Conservation (phyloP, 345 rosid genomes). For the Citrus cavaleriei region DNA sequence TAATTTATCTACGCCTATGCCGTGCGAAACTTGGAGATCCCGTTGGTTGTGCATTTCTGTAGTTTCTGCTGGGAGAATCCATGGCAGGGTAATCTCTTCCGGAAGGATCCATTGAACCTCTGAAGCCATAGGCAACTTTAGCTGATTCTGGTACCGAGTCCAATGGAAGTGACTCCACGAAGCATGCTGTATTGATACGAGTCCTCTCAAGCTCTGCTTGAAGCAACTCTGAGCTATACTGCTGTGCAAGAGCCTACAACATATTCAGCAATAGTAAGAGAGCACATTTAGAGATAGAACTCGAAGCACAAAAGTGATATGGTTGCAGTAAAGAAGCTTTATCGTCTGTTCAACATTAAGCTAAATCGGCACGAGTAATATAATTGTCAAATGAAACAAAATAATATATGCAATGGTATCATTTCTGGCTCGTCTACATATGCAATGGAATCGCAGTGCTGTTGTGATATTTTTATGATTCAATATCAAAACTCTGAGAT, state of each 20-base stretch:
- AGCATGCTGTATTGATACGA: constrained; percentile 89
- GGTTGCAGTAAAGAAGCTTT: too few species aligned
- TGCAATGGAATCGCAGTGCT: background rate
- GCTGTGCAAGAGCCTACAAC: constrained; percentile 79
- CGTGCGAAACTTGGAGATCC: constrained; percentile 57
- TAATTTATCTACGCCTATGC: constrained; percentile 52
- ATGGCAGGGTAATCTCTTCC: constrained; percentile 52
- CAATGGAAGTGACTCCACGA: constrained; percentile 60
- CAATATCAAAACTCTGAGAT: background rate
- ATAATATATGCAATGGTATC: background rate
- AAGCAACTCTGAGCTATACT: constrained; percentile 70
- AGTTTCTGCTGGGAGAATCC: constrained; percentile 41
- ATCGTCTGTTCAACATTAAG: too few species aligned
- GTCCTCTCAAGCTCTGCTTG: constrained; percentile 88
- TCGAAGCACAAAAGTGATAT: too few species aligned
- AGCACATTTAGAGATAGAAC: background rate
- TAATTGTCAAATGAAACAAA: background rate
- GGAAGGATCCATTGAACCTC: constrained; percentile 69
- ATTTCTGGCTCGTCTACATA: background rate
- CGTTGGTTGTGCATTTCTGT: constrained; percentile 24
- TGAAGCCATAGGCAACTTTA: constrained; percentile 55
- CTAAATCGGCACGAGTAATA: background rate
- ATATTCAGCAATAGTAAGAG: background rate
- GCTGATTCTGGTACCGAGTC: constrained; percentile 66
- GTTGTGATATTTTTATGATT: too few species aligned